Evolutionary conservation across 1,139 yeast genomes (phyloP).

Genomic region (Saccharomycopsis crataegensis): DNA sequence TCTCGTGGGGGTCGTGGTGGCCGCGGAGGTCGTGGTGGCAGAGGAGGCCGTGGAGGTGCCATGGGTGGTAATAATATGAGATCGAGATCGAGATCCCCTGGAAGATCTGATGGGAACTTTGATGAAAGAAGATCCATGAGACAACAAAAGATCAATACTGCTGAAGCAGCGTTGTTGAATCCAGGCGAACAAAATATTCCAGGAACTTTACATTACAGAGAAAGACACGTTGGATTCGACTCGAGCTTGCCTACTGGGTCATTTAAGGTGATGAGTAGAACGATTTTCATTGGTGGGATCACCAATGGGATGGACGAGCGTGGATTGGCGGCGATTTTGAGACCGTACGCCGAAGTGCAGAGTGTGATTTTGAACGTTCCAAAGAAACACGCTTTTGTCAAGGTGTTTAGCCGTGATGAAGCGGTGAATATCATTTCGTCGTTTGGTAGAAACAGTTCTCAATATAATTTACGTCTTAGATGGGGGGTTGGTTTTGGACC

Average conservation of each 20-base stretch:
- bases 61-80: constrained; percentile 15
- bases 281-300: constrained; percentile 90
- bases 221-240: constrained; percentile 64
- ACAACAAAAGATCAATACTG: constrained; percentile 6
- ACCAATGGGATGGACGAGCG: constrained; percentile 75
- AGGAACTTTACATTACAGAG: constrained; percentile 67
- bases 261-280: constrained; percentile 79
- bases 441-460: constrained; percentile 33
- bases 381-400: constrained; percentile 92
- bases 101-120: constrained; percentile 19
- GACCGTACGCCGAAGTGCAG: constrained; percentile 94
- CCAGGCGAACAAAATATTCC: constrained; percentile 58
- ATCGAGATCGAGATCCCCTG: constrained; percentile 26
- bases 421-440: constrained; percentile 72
- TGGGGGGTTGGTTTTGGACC: constrained; percentile 99
- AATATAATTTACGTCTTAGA: constrained; percentile 64
- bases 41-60: constrained; percentile 24
- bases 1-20: constrained; percentile 20
- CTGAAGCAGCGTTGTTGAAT: constrained; percentile 27
- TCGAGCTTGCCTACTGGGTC: constrained; percentile 69
- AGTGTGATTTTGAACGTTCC: constrained; percentile 81
- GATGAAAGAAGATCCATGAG: constrained; percentile 3
- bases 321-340: constrained; percentile 50
- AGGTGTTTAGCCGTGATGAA: constrained; percentile 90
- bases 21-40: constrained; percentile 21